Base-by-base conservation (phyloP, 352 stramenopile genomes). In the Globisporangium abappressorium region DNA sequence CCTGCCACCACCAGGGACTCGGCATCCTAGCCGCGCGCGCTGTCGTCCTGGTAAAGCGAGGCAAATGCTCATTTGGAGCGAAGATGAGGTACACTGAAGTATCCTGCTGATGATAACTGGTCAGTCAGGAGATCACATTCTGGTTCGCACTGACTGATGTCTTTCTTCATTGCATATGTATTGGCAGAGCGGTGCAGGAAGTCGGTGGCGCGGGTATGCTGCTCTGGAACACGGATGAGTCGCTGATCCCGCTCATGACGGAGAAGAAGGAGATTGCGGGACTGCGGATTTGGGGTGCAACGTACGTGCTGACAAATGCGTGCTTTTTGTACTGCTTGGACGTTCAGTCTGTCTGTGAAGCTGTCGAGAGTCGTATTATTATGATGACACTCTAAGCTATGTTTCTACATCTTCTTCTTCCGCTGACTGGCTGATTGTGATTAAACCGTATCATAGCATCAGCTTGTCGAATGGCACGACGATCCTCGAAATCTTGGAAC, bases 31-130 rank as follows among this genome's bases (percentile, higher is more conserved):
- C 72, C 15, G 84, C 80, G 22, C 81, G 80, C 26, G 75, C 85
- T 0, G 81, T 91, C 20, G 72, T 93, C 11, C 64, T 90, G n/a
- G 82, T 90, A n/a, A 89, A 87, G 68, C 79, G 78, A 11, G 85
- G 85, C 8, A 78, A 73, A 26, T 93, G 85, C 62, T 90, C 82
- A 0, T 90, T 93, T 64, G 78, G 74, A 5, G 64, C 66, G 20
- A 93, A 93, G 58, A 73, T 87, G 61, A 87, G 77, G 85, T 93
- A 70, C 12, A 47, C 24, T 26, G 24, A 26, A 26, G 24, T 26
- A 26, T 26, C 24, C 1, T 26, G 24, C 24, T 26, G 24, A 26
- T 26, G 24, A 26, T 26, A 26, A 26, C 24, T 26, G 24, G 24
- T 26, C 24, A 26, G 24, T 26, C 33, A 36, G 4, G 33, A 36